phyloP scores from a whole-genome alignment of 352 stramenopile species.

The Pythium pectinolyticum region DNA sequence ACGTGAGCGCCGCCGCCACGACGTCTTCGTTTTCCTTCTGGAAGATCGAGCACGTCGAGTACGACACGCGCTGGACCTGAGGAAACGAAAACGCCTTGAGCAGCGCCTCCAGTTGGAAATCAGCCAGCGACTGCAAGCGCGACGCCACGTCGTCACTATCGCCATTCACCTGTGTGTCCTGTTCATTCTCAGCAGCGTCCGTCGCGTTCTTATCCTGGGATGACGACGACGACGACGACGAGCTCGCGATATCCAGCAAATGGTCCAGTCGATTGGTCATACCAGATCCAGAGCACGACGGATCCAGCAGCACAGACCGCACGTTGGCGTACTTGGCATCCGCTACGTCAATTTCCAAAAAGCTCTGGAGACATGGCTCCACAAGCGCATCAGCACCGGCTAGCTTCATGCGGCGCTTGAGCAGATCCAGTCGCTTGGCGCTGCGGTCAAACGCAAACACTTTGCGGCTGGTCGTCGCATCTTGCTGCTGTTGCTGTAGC shows the following conservation, averaged over 20 bases:
- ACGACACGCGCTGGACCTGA: constrained; percentile 92
- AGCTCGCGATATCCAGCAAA: constrained; percentile 85
- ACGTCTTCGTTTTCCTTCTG: constrained; percentile 96
- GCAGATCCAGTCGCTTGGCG: constrained; percentile 80
- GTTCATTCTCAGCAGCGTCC: constrained; percentile 11
- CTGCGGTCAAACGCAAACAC: constrained; percentile 96
- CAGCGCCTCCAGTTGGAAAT: constrained; percentile 94
- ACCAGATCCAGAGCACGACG: constrained; percentile 95
- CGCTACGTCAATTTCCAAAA: constrained; percentile 85
- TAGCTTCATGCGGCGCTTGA: constrained; percentile 87
- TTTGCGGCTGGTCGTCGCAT: constrained; percentile 44
- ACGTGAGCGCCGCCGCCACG: constrained; percentile 84
- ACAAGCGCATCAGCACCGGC: constrained; percentile 75
- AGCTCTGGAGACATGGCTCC: constrained; percentile 89
- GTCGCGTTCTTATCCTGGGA: constrained; percentile 45
- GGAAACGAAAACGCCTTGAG: constrained; percentile 95
- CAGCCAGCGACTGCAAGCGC: constrained; percentile 89
- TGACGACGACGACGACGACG: too few relatives aligned
- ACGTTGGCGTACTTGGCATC: constrained; percentile 87
- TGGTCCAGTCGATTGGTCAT: constrained; percentile 94
- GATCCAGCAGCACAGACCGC: constrained; percentile 93
- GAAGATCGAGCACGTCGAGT: constrained; percentile 97
- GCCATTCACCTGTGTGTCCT: constrained; percentile 34
- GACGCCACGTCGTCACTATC: constrained; percentile 55
- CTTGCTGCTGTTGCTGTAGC: constrained; percentile 35